These are phyloP conservation scores for Hymenoscyphus salicellus DNA, from an alignment of 2,329 filamentous ascomycete genomes.

Conservation along the genomic window DNA sequence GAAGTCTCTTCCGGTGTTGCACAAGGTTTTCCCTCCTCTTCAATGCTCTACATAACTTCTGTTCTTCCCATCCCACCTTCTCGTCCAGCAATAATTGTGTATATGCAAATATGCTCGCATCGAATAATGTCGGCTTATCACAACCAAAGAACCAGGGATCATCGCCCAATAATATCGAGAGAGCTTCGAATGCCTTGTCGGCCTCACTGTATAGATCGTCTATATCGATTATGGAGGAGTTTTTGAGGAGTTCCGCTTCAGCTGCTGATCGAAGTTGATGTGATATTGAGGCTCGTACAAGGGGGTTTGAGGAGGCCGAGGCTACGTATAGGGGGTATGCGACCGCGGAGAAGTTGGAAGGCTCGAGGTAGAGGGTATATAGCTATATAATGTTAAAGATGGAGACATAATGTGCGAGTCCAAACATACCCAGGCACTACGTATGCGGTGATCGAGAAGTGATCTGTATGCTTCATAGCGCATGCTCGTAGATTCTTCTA, in stretches of 20 bases:
- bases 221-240: slow-evolving; percentile 54
- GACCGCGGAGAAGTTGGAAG: slow-evolving; percentile 61
- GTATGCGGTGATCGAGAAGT: slow-evolving; percentile 72
- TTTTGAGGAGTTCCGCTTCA: slow-evolving; percentile 67
- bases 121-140: slow-evolving; percentile 66
- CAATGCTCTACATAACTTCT: slow-evolving; percentile 56
- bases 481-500: slow-evolving; percentile 48
- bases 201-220: slow-evolving; percentile 59
- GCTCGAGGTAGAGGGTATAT: slow-evolving; percentile 75
- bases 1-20: slow-evolving; percentile 59
- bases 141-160: slow-evolving; percentile 59
- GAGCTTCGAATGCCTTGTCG: slow-evolving; percentile 58
- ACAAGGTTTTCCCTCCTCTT: slow-evolving; percentile 59
- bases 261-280: slow-evolving; percentile 71
- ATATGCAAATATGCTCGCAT: slow-evolving; percentile 88
- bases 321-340: slow-evolving; percentile 71
- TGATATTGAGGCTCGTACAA: slow-evolving; percentile 62
- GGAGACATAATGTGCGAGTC: not conserved
- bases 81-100: slow-evolving; percentile 74
- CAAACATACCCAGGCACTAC: slow-evolving; percentile 73
- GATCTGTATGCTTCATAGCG: slow-evolving; percentile 70
- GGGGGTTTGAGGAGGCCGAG: slow-evolving; percentile 54
- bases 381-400: slow-evolving; percentile 48
- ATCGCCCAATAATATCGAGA: slow-evolving; percentile 57
- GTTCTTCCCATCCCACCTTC: slow-evolving; percentile 56